Base-by-base conservation (phyloP, 129 eudicot genomes). In the Artemisia tridentata region DNA sequence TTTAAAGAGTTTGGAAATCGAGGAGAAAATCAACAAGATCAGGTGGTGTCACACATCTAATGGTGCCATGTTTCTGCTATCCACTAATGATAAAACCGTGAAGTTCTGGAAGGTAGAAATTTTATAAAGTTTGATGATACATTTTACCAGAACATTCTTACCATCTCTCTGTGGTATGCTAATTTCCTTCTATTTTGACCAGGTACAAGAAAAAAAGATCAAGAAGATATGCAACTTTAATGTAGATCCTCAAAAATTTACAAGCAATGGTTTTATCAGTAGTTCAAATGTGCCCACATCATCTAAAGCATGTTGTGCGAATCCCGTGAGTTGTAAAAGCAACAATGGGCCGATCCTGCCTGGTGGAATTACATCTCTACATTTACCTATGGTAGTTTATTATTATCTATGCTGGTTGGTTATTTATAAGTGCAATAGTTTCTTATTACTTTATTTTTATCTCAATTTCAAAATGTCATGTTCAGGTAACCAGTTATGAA, bases 1-100 rank as follows among this genome's bases (percentile, higher is more conserved):
- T 78, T 82, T 93, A 77, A 93, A 90, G 88, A 90, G 97, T 78
- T 87, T 90, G 93, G 99, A 93, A 78, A 89, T 90, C 41, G 97
- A 90, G 83, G 99, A 93, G 87, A 90, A 90, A 78, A 90, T 93
- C 84, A 93, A 93, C 85, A 93, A 90, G 83, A 93, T 93, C 54
- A 75, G 91, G 75, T 93, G 99, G 99, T 90, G 92, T 79, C 99
- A 89, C 65, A 77, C 91, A 27, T 82, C 95, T 18, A 87, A 90
- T 75, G 74, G 83, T 61, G 90, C 97, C 68, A 76, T 87, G 80
- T 87, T 89, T 79, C 84, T 90, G 74, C 88, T 93, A 73, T 89
- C 99, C n/a, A 93, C 99, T 72, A 93, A 93, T 73, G 97, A 93
- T 76, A 90, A 93, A 80, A 93, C 97, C 38, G 80, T 93, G 20